phyloP scores from a whole-genome alignment of 495 filamentous ascomycete species.

The Penicillium mononematosum region DNA sequence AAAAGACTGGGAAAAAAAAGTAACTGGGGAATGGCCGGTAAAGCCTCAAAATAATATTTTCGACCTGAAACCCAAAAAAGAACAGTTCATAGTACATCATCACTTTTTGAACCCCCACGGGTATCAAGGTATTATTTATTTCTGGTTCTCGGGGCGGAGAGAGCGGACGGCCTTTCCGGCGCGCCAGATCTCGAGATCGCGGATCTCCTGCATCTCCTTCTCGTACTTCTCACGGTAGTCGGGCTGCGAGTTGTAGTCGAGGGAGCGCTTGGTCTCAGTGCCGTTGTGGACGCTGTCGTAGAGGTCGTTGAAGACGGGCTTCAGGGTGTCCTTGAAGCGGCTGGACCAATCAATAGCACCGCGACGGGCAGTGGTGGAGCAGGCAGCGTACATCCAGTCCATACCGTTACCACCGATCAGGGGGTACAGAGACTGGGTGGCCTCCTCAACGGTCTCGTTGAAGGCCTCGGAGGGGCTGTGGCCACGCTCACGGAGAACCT shows the following conservation, averaged over 20 bases:
- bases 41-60: slow-evolving; percentile 23
- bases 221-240: slow-evolving; percentile 97
- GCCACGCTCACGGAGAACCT: slow-evolving; percentile 97
- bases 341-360: slow-evolving; percentile 98
- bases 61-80: slow-evolving; percentile 29
- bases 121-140: slow-evolving; percentile 55
- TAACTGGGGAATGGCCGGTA: slow-evolving; percentile 12
- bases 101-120: slow-evolving; percentile 39
- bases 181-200: slow-evolving; percentile 95
- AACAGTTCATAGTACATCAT: slow-evolving; percentile 47
- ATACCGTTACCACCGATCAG: slow-evolving; percentile 95
- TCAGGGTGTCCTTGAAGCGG: slow-evolving; percentile 91
- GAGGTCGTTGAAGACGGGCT: slow-evolving; percentile 96
- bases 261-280: slow-evolving; percentile 85
- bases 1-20: slow-evolving; percentile 4
- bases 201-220: slow-evolving; percentile 95
- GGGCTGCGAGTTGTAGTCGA: slow-evolving; percentile 91
- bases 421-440: slow-evolving; percentile 95
- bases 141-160: slow-evolving; percentile 91
- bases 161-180: slow-evolving; percentile 93
- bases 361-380: slow-evolving; percentile 96
- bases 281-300: slow-evolving; percentile 89
- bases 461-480: slow-evolving; percentile 97
- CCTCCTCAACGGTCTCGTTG: slow-evolving; percentile 99
- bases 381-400: slow-evolving; percentile 99